Base-by-base conservation (phyloP, 2,329 filamentous ascomycete genomes). In the Claviceps cyperi region DNA sequence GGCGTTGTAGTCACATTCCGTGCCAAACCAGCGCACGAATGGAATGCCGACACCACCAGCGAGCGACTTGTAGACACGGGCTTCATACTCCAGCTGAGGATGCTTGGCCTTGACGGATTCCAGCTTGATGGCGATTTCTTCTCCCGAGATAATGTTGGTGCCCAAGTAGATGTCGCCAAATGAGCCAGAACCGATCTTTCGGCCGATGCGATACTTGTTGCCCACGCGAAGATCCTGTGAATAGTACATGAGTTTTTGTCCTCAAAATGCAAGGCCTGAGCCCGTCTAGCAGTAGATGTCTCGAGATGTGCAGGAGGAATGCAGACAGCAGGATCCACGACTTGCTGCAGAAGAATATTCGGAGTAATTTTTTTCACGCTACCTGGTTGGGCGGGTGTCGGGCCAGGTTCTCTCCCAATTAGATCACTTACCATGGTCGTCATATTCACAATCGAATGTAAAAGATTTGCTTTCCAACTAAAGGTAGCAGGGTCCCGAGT, bases 91-190 rank as follows among this genome's bases (percentile, higher is more conserved):
- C 55, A 98, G 82, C 71, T 97, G 92, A 52, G 92, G 92, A 69
- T 97, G 92, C 78, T 98, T 97, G 66, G 92, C 91, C 79, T 98
- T 98, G 73, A 97, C 91, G 58, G 88, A 94, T 73, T 98, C 92
- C 53, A 98, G 87, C 77, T 98, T 98, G 76, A 98, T 98, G 67
- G 92, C 92, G 62, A 98, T 97, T 72, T 98, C 92, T 70, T 98
- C 92, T 55, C 92, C 92, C 4, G 92, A 97, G 70, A 97, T 97
- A 73, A 98, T 97, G 76, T 98, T 97, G 69, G 92, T 98, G 62
- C 92, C 92, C 50, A 97, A 82, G 72, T 97, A 98, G 66, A 98
- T 97, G 62, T 97, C 92, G 74, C 92, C 92, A 68, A 98, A 98
- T 64, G 84, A 90, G 59, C 92, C 92, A 60, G 89, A 95, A 61